Evolutionary conservation across 768 basidiomycete species (phyloP).

Genomic region (Calocybe indica): DNA sequence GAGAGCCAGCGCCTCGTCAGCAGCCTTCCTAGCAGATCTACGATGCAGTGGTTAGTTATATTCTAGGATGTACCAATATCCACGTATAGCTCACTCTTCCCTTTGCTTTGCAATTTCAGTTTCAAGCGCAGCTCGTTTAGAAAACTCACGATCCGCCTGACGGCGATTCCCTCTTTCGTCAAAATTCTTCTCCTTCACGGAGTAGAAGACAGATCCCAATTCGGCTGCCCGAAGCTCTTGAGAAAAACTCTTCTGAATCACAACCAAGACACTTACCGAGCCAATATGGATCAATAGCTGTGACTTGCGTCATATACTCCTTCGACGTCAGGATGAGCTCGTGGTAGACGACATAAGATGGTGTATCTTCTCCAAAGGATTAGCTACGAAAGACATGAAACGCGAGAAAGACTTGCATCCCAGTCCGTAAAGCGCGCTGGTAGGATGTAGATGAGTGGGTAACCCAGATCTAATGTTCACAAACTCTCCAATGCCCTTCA

Average conservation of each 20-base stretch:
- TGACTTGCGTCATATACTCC: conserved; percentile 99
- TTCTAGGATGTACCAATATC: too few relatives aligned
- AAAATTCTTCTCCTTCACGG: conserved; percentile 96
- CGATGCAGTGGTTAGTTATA: too few relatives aligned
- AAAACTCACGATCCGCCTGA: conserved; percentile 85
- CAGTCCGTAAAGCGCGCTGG: conserved; percentile 92
- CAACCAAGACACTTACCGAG: conserved; percentile 51
- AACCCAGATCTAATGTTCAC: conserved; percentile 94
- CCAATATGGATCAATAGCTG: conserved; percentile 96
- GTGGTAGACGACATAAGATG: conserved; percentile 95
- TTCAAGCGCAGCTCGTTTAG: conserved; percentile 86
- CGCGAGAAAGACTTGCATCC: conserved; percentile 60
- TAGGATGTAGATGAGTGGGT: conserved; percentile 94
- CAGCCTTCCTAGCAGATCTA: conserved; percentile 59
- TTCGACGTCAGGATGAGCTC: conserved; percentile 94
- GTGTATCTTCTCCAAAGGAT: conserved; percentile 59
- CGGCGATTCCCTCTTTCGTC: conserved; percentile 78
- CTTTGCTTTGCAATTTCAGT: conserved; percentile 83
- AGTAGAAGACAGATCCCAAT: conserved; percentile 94
- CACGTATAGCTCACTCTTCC: conserved; percentile 49
- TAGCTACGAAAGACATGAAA: conserved; percentile 4
- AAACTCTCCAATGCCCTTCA: conserved; percentile 99
- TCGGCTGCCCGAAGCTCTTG: conserved; percentile 51
- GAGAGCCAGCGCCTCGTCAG: conserved; percentile 51
- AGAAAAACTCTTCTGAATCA: neutral